Conservation (phyloP, 306 rosid species). For the Rosa rugosa region DNA sequence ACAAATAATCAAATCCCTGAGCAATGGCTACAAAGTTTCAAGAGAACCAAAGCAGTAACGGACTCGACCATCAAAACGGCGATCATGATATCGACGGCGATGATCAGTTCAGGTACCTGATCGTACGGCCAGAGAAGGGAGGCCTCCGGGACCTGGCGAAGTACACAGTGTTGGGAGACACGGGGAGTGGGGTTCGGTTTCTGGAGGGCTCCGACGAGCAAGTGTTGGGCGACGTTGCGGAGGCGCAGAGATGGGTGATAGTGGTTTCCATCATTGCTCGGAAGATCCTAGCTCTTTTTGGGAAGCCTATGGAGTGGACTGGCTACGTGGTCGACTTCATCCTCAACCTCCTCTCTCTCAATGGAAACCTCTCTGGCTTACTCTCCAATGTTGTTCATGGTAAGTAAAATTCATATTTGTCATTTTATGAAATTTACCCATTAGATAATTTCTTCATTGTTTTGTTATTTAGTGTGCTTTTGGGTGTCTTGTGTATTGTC, state of each 20-base stretch:
- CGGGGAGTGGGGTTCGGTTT: slow-evolving; percentile 32
- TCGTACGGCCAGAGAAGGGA: slow-evolving; percentile 60
- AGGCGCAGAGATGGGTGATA: slow-evolving; percentile 54
- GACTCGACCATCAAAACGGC: neutral
- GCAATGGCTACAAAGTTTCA: slow-evolving; percentile 10
- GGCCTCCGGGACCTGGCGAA: slow-evolving; percentile 43
- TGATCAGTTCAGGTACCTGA: slow-evolving; percentile 38
- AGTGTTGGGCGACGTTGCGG: slow-evolving; percentile 19
- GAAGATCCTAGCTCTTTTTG: slow-evolving; percentile 45
- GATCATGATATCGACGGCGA: slow-evolving; percentile 4
- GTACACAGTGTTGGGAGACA: slow-evolving; percentile 33
- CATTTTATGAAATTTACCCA: neutral
- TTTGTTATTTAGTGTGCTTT: neutral
- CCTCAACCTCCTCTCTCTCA: slow-evolving; percentile 65
- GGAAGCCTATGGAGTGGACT: slow-evolving; percentile 62
- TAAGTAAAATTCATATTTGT: slow-evolving; percentile 2
- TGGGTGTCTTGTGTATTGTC: neutral
- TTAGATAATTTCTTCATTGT: neutral
- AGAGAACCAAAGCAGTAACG: neutral
- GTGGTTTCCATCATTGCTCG: slow-evolving; percentile 52
- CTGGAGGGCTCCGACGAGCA: slow-evolving; percentile 42
- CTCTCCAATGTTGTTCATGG: slow-evolving; percentile 52
- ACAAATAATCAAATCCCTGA: neutral
- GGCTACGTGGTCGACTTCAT: slow-evolving; percentile 61
- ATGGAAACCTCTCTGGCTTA: slow-evolving; percentile 48